Conservation (phyloP, 805 yeast genomes). For the Pichia pseudocactophila region DNA sequence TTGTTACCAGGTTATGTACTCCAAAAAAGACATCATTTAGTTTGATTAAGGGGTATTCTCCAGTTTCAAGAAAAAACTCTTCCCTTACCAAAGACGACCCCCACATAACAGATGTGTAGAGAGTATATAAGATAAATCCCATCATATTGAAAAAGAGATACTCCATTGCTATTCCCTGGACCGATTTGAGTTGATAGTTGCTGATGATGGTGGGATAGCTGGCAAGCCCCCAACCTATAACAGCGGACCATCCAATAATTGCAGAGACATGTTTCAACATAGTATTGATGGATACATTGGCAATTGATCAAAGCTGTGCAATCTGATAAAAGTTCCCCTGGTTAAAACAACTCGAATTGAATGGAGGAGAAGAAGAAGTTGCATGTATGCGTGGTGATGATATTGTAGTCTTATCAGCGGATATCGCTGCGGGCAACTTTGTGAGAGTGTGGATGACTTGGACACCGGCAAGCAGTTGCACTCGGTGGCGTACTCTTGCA, state of each 20-base stretch:
- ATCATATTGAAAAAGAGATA: constrained; percentile 27
- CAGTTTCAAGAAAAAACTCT: constrained; percentile 22
- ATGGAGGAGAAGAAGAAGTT: too few relatives aligned
- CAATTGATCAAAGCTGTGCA: too few relatives aligned
- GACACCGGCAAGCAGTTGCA: too few relatives aligned
- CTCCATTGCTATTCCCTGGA: constrained; percentile 30
- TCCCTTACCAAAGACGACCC: constrained; percentile 19
- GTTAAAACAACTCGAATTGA: too few relatives aligned
- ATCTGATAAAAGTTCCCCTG: too few relatives aligned
- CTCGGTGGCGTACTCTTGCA: too few relatives aligned
- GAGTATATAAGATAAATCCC: constrained; percentile 26
- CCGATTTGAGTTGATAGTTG: constrained; percentile 24
- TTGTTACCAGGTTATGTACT: constrained; percentile 22
- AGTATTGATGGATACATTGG: not conserved
- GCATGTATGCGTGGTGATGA: too few relatives aligned
- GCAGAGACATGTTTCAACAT: constrained; percentile 1
- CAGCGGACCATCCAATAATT: constrained; percentile 25
- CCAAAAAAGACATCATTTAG: constrained; percentile 28
- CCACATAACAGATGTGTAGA: constrained; percentile 21
- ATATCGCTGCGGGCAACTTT: too few relatives aligned
- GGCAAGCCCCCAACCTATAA: constrained; percentile 25
- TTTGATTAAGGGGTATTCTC: constrained; percentile 24
- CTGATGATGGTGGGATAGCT: constrained; percentile 27
- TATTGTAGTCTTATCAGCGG: too few relatives aligned
- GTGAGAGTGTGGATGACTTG: too few relatives aligned